Percentiles rank a stretch among this genome's conserved stretches.
Conservation (phyloP, 2,329 filamentous ascomycete species). For the Lachnellula subtilissima region DNA sequence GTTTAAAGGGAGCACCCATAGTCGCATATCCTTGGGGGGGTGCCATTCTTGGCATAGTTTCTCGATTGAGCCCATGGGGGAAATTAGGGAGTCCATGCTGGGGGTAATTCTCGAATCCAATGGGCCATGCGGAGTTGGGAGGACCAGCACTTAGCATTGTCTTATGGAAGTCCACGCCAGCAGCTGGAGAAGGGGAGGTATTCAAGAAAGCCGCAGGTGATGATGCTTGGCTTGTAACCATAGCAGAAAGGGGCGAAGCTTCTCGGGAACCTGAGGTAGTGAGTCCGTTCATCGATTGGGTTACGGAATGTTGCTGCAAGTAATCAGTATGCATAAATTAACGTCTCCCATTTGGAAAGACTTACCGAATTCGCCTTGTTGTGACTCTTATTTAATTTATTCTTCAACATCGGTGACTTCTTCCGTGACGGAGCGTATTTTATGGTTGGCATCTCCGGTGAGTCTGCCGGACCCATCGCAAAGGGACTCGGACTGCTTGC, state of each 20-base stretch:
- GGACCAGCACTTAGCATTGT: constrained; percentile 24
- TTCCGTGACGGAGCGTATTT: constrained; percentile 33
- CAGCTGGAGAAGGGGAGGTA: constrained; percentile 43
- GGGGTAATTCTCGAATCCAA: constrained; percentile 16
- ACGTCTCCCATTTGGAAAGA: not conserved
- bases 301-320: constrained; percentile 46
- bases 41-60: constrained; percentile 18
- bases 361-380: constrained; percentile 43
- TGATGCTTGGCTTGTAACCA: constrained; percentile 47
- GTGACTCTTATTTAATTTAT: constrained; percentile 28
- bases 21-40: constrained; percentile 21
- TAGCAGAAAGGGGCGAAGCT: constrained; percentile 49
- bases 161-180: constrained; percentile 36
- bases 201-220: constrained; percentile 47
- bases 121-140: constrained; percentile 34
- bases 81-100: constrained; percentile 7
- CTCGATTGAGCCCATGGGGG: constrained; percentile 12
- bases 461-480: constrained; percentile 32
- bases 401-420: constrained; percentile 23
- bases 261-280: constrained; percentile 47
- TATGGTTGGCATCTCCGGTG: constrained; percentile 38
- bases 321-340: constrained; percentile 25
- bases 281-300: constrained; percentile 46
- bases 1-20: constrained; percentile 28
- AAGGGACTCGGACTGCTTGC: constrained; percentile 50